A percentile compares a stretch with the other conserved stretches of the same genome.
These are phyloP conservation scores for Aristolochia contorta DNA, from an alignment of 164 flowering plant genomes.

Conservation along the genomic window DNA sequence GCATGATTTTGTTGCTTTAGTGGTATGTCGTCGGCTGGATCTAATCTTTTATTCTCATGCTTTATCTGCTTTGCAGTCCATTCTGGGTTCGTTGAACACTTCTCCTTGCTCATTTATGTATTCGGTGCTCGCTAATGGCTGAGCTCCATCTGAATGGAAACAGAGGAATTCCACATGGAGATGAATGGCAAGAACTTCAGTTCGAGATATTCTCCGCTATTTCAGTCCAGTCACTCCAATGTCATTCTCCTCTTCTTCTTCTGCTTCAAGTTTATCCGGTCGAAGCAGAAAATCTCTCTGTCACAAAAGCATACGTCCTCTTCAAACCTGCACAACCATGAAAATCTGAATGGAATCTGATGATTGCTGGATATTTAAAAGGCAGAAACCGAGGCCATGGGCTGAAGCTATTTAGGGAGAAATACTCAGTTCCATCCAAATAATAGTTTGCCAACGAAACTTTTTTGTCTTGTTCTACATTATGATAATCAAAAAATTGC, in stretches of 20 bases:
- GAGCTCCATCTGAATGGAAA: constrained; percentile 1
- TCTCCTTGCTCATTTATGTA: too few species aligned
- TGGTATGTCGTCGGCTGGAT: too few species aligned
- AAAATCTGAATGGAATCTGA: constrained; percentile 51
- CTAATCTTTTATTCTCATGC: too few species aligned
- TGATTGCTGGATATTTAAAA: constrained; percentile 50
- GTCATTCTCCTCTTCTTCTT: constrained; percentile 4
- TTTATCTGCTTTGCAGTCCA: too few species aligned
- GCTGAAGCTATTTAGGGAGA: constrained; percentile 55
- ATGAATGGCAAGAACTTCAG: constrained; percentile 50
- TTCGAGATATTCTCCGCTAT: constrained; percentile 19
- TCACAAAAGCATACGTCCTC: constrained; percentile 12
- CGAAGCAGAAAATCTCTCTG: constrained; percentile 1
- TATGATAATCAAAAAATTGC: too few species aligned
- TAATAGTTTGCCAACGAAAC: too few species aligned
- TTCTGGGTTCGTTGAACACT: too few species aligned
- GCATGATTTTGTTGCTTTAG: too few species aligned
- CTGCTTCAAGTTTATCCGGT: constrained; percentile 1
- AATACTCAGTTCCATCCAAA: too few species aligned
- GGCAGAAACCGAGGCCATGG: constrained; percentile 44
- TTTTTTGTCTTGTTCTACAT: too few species aligned
- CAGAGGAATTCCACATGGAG: constrained; percentile 9
- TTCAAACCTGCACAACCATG: constrained; percentile 21
- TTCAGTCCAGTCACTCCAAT: constrained; percentile 5
- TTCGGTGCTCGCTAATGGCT: constrained; percentile 19